phyloP scores from a whole-genome alignment of 495 filamentous ascomycete species.

The Penicillium samsonianum region DNA sequence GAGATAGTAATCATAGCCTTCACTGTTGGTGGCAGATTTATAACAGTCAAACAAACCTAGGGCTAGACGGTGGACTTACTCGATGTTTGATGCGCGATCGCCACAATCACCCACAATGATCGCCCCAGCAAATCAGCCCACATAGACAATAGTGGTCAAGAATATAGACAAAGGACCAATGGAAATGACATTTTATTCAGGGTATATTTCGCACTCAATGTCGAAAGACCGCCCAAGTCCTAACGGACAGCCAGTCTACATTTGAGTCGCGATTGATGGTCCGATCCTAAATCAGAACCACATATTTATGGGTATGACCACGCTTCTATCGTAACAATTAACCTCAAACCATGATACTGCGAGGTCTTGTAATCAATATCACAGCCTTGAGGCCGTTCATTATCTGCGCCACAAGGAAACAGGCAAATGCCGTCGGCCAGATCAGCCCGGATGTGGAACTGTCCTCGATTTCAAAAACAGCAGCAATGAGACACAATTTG shows the following conservation, averaged over 20 bases:
- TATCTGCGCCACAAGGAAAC: conserved; percentile 7
- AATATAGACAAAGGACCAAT: neutral
- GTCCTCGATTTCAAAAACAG: conserved; percentile 14
- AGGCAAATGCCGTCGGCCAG: conserved; percentile 24
- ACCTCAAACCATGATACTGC: neutral
- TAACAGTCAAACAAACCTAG: neutral
- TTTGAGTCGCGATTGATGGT: conserved; percentile 12
- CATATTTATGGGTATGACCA: conserved; percentile 11
- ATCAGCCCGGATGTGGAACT: conserved; percentile 23
- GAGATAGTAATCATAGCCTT: neutral
- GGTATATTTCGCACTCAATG: conserved; percentile 23
- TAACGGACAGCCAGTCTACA: conserved; percentile 4
- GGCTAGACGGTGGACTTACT: neutral
- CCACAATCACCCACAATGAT: neutral
- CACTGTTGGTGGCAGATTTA: neutral
- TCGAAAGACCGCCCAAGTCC: neutral
- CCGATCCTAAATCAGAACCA: conserved; percentile 12
- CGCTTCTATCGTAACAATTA: neutral
- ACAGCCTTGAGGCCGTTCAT: neutral
- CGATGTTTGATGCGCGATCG: neutral
- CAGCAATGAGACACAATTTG: conserved; percentile 1
- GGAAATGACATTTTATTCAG: conserved; percentile 22
- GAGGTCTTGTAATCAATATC: neutral
- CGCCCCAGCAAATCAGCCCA: neutral
- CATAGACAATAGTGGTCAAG: neutral